Base-by-base conservation (phyloP, 2,329 filamentous ascomycete genomes). In the Phialophora verrucosa region DNA sequence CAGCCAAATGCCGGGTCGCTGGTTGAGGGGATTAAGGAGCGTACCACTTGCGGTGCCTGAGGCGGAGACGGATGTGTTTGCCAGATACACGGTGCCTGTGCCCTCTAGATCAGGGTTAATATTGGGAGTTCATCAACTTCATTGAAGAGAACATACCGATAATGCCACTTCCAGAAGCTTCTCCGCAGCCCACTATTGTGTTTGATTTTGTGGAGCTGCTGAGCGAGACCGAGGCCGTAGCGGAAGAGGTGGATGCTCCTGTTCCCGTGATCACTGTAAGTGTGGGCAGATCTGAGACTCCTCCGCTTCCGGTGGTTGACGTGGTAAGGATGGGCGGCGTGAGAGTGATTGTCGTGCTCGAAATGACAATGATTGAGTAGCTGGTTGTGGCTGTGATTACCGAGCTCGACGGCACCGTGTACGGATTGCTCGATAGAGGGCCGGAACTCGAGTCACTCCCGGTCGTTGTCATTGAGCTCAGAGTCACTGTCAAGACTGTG, bases 321-420 rank as follows among this genome's bases (percentile, higher is more conserved):
- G 20, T 31, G 11, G 31, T n/a, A 12, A 17, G 29, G 14, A 25
- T 35, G 25, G 50, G 25, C 4, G 49, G 63, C 7, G 62, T 63
- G 27, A 70, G 54, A 10, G 68, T 65, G n/a, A 69, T 66, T 29
- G 66, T 69, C 6, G 68, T 70, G 58, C 68, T 70, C 20, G 68
- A 69, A 23, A 68, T 57, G 29, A 70, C 64, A 32, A 69, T 66
- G 58, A 70, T 67, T 2, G 63, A 64, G 49, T 60, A 61, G 25
- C 49, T 65, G 27, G 61, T 51, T n/a, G 50, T 60, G 27, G 44
- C 31, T 12, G 31, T 59, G 6, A 54, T 47, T 44, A 32, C 31
- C 17, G 64, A 32, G 20, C 31, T 55, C 10, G 58, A 62, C 11
- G 42, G 29, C n/a, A 54, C 59, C 1, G 53, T 50, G 61, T 68